Evolutionary conservation across 2,329 filamentous ascomycete species (phyloP).

Genomic region (Rhinocladiella similis): DNA sequence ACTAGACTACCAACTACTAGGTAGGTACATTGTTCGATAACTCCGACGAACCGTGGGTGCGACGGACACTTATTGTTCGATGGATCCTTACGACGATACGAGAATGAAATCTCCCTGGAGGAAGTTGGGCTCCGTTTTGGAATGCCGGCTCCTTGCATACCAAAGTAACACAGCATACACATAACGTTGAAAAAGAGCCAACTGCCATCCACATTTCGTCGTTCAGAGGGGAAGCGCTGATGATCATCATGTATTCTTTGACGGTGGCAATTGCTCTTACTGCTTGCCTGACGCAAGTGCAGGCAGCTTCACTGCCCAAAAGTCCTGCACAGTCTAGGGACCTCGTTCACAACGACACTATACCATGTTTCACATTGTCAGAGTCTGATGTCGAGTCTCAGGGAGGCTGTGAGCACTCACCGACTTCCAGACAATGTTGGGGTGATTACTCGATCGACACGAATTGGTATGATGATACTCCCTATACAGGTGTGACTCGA

Average conservation of each 20-base stretch:
- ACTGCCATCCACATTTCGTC: not conserved
- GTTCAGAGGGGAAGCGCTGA: not conserved
- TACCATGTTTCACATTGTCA: not conserved
- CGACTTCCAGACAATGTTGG: conserved; percentile 27
- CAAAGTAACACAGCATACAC: too few species aligned
- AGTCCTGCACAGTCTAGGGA: not conserved
- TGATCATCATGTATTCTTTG: not conserved
- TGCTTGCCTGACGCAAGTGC: not conserved
- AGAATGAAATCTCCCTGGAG: not conserved
- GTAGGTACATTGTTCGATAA: not conserved
- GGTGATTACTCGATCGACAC: conserved; percentile 35
- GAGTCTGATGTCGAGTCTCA: not conserved
- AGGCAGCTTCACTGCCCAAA: not conserved
- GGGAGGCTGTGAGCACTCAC: conserved; percentile 1
- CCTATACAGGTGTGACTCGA: conserved; percentile 36
- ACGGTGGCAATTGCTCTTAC: not conserved
- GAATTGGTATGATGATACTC: conserved; percentile 36
- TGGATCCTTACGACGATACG: not conserved
- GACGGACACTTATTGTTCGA: not conserved
- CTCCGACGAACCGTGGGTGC: not conserved
- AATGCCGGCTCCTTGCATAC: too few species aligned
- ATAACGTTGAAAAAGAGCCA: too few species aligned
- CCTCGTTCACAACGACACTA: not conserved
- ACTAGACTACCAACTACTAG: not conserved
- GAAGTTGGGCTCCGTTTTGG: too few species aligned